Conservation (phyloP, 2,329 filamentous ascomycete genomes). For the Ophiostoma ulmi region DNA sequence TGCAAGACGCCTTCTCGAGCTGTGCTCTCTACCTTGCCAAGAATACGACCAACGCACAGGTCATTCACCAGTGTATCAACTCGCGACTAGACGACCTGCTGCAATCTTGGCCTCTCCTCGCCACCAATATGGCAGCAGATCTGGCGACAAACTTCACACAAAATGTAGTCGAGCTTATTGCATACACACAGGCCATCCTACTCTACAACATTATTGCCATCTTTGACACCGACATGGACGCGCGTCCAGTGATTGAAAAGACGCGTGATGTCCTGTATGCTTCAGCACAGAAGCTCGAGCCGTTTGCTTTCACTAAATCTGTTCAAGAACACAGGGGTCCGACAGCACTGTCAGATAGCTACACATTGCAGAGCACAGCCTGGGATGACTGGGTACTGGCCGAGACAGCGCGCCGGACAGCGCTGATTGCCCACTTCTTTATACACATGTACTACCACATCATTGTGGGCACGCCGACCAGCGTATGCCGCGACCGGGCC, state of each 20-base stretch:
- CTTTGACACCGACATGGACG: conserved; percentile 41
- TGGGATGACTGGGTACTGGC: conserved; percentile 51
- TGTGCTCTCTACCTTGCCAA: conserved; percentile 51
- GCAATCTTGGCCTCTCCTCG: background rate
- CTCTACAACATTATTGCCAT: conserved; percentile 44
- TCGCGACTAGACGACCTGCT: background rate
- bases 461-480: conserved; percentile 30
- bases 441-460: conserved; percentile 36
- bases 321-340: no score
- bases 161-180: conserved; percentile 32
- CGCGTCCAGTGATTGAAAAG: conserved; percentile 31
- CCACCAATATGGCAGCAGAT: background rate
- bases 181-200: conserved; percentile 41
- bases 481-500: conserved; percentile 28
- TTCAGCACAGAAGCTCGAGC: background rate
- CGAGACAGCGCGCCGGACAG: conserved; percentile 50
- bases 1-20: conserved; percentile 50
- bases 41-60: conserved; percentile 43
- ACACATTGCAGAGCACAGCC: conserved; percentile 31
- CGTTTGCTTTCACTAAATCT: background rate
- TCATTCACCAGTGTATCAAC: conserved; percentile 40
- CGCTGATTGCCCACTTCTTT: conserved; percentile 46
- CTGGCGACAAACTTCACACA: background rate
- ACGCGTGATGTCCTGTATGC: background rate
- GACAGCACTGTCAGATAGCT: background rate